Base-by-base conservation (phyloP, 768 basidiomycete species). In the Auricularia cornea region DNA sequence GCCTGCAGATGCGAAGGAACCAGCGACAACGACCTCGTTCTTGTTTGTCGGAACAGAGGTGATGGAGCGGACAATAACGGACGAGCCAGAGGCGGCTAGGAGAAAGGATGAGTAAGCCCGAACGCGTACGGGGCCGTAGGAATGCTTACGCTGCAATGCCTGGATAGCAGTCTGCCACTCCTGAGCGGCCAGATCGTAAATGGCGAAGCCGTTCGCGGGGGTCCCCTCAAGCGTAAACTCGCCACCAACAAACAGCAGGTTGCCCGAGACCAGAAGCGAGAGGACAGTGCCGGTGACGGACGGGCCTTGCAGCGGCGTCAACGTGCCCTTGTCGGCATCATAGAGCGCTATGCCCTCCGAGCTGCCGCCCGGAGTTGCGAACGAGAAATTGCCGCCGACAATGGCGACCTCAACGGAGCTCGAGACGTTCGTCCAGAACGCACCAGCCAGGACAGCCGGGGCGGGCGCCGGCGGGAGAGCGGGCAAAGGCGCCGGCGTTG, bases 351-450 rank as follows among this genome's bases (percentile, higher is more conserved):
- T 71, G 32, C 81, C 85, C 65, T 81, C 77, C 2, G 84, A 79
- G 2, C 71, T 70, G 20, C 73, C 66, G 1, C 76, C 76, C 2
- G 74, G 63, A 41, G 76, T 66, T 5, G 78, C 64, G 70, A 86
- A 86, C 1, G 89, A 83, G 72, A 98, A 99, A 72, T 94, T 94
- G 38, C 96, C 96, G 33, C 94, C 96, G 59, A 98, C 78, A 65
- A 98, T 84, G 51, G 85, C 84, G 23, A 92, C 74, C 62, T 90
- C 84, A 3, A 82, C 80, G 11, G 76, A 77, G 2, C 84, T 84
- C 2, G 87, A 82, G 40, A 79, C 79, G 70, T 98, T 97, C 6
- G 84, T 89, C 92, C 92, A 98, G 78, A 94, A 98, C 2, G 84
- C 83, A 33, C 92, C 96, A 0, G 92, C 83, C 62, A 97, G 79